Percentiles rank a stretch among this genome's conserved stretches.
phyloP scores from a whole-genome alignment of 768 basidiomycete genomes.

The Leccinellum luteum region DNA sequence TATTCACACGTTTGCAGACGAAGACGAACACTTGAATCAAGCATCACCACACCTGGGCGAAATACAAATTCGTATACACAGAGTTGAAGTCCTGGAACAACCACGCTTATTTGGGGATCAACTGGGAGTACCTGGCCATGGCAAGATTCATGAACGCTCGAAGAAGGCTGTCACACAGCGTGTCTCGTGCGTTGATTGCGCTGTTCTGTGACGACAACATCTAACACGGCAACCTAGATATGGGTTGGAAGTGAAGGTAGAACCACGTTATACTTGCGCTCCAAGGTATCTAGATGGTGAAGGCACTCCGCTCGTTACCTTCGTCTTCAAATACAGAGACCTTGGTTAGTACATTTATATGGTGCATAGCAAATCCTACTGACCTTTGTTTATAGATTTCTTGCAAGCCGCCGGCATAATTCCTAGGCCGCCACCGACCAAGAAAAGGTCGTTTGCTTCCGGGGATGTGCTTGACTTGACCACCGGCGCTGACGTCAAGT shows the following conservation, averaged over 20 bases:
- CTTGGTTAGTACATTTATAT: slow-evolving; percentile 14
- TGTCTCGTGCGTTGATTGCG: slow-evolving; percentile 20
- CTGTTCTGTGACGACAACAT: background rate
- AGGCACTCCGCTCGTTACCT: slow-evolving; percentile 20
- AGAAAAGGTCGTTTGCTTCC: background rate
- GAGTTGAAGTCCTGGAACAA: background rate
- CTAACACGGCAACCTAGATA: slow-evolving; percentile 17
- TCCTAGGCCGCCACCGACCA: slow-evolving; percentile 10
- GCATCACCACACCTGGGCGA: slow-evolving; percentile 20
- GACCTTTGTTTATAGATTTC: slow-evolving; percentile 17
- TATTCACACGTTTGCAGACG: slow-evolving; percentile 21
- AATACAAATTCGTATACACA: slow-evolving; percentile 15
- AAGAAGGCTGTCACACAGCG: slow-evolving; percentile 32
- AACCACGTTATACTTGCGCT: background rate
- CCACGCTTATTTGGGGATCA: accelerated
- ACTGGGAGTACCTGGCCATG: background rate
- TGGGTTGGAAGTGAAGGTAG: slow-evolving; percentile 16
- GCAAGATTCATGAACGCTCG: slow-evolving; percentile 30
- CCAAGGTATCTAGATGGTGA: slow-evolving; percentile 12
- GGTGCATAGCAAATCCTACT: background rate
- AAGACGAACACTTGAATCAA: slow-evolving; percentile 22
- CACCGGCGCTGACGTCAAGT: slow-evolving; percentile 5
- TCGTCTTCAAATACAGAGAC: slow-evolving; percentile 32
- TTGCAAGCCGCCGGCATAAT: slow-evolving; percentile 28
- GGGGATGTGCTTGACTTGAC: slow-evolving; percentile 26